These are phyloP conservation scores for Thermothelomyces thermophilus DNA, from an alignment of 2,329 filamentous ascomycete species.

Conservation along the genomic window DNA sequence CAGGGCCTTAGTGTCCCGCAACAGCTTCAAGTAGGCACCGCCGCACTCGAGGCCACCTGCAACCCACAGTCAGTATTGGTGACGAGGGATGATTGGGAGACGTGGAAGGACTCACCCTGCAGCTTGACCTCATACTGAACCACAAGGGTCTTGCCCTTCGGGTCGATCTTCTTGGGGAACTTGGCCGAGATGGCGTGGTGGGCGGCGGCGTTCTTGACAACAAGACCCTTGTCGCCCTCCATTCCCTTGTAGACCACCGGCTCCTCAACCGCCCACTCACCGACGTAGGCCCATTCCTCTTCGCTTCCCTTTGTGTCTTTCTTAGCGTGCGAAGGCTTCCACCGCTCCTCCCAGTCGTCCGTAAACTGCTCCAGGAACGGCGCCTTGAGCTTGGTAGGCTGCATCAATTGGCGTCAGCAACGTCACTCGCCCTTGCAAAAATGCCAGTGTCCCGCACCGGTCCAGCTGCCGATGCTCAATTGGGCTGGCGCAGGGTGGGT, in stretches of 20 bases:
- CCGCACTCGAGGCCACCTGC: slow-evolving; percentile 91
- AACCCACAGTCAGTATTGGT: slow-evolving; percentile 4
- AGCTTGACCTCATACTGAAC: slow-evolving; percentile 99
- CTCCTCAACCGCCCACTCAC: slow-evolving; percentile 96
- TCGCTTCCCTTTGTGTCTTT: slow-evolving; percentile 63
- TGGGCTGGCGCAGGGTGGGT: no score
- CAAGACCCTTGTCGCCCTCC: slow-evolving; percentile 90
- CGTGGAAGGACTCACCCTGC: slow-evolving; percentile 65
- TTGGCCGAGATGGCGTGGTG: slow-evolving; percentile 99
- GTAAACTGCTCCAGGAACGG: slow-evolving; percentile 98
- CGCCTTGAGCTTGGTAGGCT: slow-evolving; percentile 85
- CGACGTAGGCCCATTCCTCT: slow-evolving; percentile 95
- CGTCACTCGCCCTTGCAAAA: background rate
- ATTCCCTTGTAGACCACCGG: slow-evolving; percentile 85
- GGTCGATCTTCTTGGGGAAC: slow-evolving; percentile 92
- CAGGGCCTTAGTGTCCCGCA: slow-evolving; percentile 94
- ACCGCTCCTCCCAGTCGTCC: slow-evolving; percentile 87
- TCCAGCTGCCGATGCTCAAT: background rate
- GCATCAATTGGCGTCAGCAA: slow-evolving; percentile 19
- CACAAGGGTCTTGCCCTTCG: slow-evolving; percentile 94
- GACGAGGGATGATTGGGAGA: background rate
- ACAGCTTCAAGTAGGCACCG: slow-evolving; percentile 98
- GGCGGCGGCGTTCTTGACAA: slow-evolving; percentile 95
- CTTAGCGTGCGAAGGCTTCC: slow-evolving; percentile 94
- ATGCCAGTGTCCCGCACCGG: background rate